Percentiles rank a stretch among this genome's conserved stretches.
Evolutionary conservation across 768 basidiomycete genomes (phyloP).

Genomic region (Mycena floridula): DNA sequence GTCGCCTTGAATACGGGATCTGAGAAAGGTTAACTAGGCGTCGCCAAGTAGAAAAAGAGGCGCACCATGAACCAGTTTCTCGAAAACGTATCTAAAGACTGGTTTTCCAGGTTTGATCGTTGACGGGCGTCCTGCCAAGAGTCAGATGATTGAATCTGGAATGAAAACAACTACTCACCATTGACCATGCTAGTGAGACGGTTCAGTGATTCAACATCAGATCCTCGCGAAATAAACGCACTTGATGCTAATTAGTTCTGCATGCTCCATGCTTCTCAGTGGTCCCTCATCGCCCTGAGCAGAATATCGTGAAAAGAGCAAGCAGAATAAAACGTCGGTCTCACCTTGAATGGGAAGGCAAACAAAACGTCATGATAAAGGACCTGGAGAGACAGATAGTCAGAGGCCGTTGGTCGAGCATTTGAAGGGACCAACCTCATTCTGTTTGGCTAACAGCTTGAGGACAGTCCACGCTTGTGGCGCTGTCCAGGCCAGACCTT

Average conservation of each 20-base stretch:
- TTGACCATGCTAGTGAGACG: too few relatives aligned
- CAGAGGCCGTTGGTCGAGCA: background rate
- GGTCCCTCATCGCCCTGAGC: slow-evolving; percentile 89
- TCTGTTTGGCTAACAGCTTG: slow-evolving; percentile 57
- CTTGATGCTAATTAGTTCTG: slow-evolving; percentile 80
- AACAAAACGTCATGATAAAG: slow-evolving; percentile 78
- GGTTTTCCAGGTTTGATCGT: slow-evolving; percentile 88
- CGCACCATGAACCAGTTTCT: slow-evolving; percentile 71
- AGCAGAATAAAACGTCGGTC: too few relatives aligned
- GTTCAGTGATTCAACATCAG: too few relatives aligned
- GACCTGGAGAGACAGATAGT: slow-evolving; percentile 36
- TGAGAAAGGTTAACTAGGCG: slow-evolving; percentile 19
- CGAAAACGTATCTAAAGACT: slow-evolving; percentile 80
- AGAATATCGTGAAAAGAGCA: too few relatives aligned
- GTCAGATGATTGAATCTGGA: background rate
- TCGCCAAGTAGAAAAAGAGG: slow-evolving; percentile 3
- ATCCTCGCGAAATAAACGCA: too few relatives aligned
- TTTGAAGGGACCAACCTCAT: slow-evolving; percentile 46
- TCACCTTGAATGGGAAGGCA: too few relatives aligned
- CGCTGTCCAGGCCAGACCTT: slow-evolving; percentile 73
- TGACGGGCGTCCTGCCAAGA: slow-evolving; percentile 67
- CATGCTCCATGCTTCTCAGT: slow-evolving; percentile 80
- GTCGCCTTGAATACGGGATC: slow-evolving; percentile 75
- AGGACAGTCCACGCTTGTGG: slow-evolving; percentile 88
- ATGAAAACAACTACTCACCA: slow-evolving; percentile 32